These are phyloP conservation scores for Pythium chondricola DNA, from an alignment of 352 stramenopile genomes.

Conservation along the genomic window DNA sequence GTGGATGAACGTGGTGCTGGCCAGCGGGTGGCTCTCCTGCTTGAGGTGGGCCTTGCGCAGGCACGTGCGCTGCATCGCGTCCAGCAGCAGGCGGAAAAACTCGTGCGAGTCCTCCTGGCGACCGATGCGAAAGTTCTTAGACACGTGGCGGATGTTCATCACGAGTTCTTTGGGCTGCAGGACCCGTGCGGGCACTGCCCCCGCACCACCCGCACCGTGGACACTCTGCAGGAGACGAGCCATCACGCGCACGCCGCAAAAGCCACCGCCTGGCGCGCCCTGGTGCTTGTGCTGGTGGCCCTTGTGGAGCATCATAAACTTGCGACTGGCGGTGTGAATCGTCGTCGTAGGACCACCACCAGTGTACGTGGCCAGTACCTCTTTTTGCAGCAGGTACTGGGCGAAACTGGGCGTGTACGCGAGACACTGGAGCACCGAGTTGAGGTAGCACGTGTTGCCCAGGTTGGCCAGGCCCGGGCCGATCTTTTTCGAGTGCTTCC, in stretches of 20 bases:
- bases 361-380: conserved; percentile 35
- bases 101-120: conserved; percentile 90
- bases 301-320: conserved; percentile 21
- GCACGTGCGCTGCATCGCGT: conserved; percentile 79
- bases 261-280: conserved; percentile 13
- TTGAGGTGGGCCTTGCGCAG: conserved; percentile 70
- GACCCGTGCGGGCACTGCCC: conserved; percentile 21
- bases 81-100: conserved; percentile 86
- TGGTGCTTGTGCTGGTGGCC: conserved; percentile 1
- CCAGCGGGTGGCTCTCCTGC: conserved; percentile 44
- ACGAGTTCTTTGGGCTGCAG: conserved; percentile 77
- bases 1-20: conserved; percentile 75
- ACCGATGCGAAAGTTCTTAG: conserved; percentile 83
- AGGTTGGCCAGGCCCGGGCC: conserved; percentile 85
- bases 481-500: conserved; percentile 69
- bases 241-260: conserved; percentile 62
- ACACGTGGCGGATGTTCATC: conserved; percentile 81
- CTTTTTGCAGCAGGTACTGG: conserved; percentile 84
- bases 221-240: conserved; percentile 58
- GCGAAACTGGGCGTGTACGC: conserved; percentile 73
- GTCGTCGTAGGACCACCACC: conserved; percentile 1
- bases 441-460: conserved; percentile 95
- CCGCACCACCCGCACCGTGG: conserved; percentile 26
- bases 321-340: conserved; percentile 17
- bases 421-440: conserved; percentile 90